Evolutionary conservation across 2,329 filamentous ascomycete species (phyloP), one percentile per base, ranked within the genome.

Genomic region (Parafenestella ontariensis): DNA sequence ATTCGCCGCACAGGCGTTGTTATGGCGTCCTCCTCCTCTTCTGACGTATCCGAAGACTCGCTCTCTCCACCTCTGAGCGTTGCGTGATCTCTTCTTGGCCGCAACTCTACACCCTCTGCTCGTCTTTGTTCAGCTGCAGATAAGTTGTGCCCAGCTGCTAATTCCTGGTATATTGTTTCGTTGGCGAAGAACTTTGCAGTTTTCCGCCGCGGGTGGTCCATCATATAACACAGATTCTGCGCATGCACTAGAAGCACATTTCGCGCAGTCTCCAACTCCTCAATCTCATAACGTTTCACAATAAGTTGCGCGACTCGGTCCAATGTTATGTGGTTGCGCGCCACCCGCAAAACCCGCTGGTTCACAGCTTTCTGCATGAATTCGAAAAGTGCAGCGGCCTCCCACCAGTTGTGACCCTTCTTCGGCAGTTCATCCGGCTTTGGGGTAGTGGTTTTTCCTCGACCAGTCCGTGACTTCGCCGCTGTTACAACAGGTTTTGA

Each of bases 341-440:
- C 70, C 18, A 61, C 58, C 39, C 63, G 63, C 15, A 77, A 41
- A 15, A 59, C 62, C 10, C 66, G 62, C 34, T 74, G 72, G 31
- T 72, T 74, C 6, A 75, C 66, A 18, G 70, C 70, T 44, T 73
- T 76, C 43, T 75, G 73, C 65, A 77, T 76, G 54, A 77, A 74
- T 28, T 76, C 74, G 55, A 76, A 78, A 5, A 78, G 54, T 17
- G 68, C 65, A 6, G 72, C 63, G 8, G 73, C 66, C 49, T 73
- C 68, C 72, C 74, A 77, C 74, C 75, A 77, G 24, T 75, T 76
- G 37, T 74, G 61, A 29, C 77, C 71, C 45, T 76, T 77, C 61
- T 70, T 75, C 8, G 71, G 71, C 48, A 54, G 49, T 46, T 60
- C 58, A 9, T 43, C 42, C 6, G 53, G 23, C 37, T 59, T 67